Evolutionary conservation across 2,329 filamentous ascomycete genomes (phyloP), one percentile per base, ranked within the genome.

Genomic region (Chrysosporium keratinophilum): DNA sequence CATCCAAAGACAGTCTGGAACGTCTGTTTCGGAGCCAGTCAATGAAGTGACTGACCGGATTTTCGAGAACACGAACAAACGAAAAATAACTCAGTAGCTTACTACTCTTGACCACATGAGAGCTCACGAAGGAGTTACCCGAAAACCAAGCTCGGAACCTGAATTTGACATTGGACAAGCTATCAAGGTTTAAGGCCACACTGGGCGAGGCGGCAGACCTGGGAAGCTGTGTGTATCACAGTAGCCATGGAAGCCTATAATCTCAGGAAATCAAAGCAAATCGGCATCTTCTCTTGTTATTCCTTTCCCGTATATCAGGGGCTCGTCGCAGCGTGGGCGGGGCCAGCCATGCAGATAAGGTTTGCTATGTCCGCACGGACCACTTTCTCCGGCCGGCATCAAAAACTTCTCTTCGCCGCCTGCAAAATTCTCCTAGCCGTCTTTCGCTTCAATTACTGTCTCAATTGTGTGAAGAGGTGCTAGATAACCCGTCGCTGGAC

Each of bases 371-470:
- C 37, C 48, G 55, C 55, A 57, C 55, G 48, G 52, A 54, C 47
- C 47, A 50, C 40, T 19, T 15, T 50, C 20, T 14, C 20, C 42
- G 15, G 14, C 45, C 3, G 33, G 11, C 20, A 52, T 52, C 50
- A 45, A 39, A 52, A 42, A 31, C 14, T 19, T 28, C 31, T 35
- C 28, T 37, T 28, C 43, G 52, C 50, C 57, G 64, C 62, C 67
- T 66, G 64, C 61, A 57, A n/a, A 55, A 59, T 62, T 60, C 20
- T 46, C 28, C 5, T 2, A 41, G 7, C 15, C 17, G 17, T 3
- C 2, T 41, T 41, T 10, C 17, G 14, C 17, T 41, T 5, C 7
- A 19, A 37, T 12, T 37, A 37, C 35, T 12, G 35, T 41, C 17
- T 41, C 7, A 4, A 15, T 19, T 15, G n/a, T 3, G 35, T n/a